These are phyloP conservation scores for Colletotrichum orbiculare DNA, from an alignment of 2,329 filamentous ascomycete genomes.

Conservation along the genomic window DNA sequence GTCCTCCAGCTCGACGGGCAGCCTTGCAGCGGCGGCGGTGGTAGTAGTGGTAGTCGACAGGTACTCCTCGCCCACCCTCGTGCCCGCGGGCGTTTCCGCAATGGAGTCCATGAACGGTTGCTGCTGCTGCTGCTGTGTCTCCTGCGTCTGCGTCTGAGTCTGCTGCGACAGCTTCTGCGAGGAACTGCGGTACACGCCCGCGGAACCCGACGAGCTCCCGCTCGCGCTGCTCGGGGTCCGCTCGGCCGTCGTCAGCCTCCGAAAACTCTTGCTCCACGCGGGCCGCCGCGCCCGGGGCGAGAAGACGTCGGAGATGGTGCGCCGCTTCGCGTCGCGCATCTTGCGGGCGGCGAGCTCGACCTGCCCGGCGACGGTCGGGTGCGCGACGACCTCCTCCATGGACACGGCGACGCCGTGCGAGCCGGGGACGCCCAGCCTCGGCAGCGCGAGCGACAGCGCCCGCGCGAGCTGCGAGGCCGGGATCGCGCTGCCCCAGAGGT, in stretches of 20 bases:
- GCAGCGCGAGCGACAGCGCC: conserved; percentile 56
- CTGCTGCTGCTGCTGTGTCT: neutral
- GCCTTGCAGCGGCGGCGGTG: neutral
- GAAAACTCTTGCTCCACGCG: conserved; percentile 22
- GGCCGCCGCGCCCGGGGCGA: conserved; percentile 37
- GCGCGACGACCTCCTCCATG: conserved; percentile 60
- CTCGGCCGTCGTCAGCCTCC: conserved; percentile 20
- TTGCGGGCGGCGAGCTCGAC: conserved; percentile 54
- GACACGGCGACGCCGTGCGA: conserved; percentile 53
- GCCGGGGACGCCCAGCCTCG: conserved; percentile 49
- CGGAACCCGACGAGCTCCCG: conserved; percentile 20
- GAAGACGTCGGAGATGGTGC: conserved; percentile 32
- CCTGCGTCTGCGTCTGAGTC: neutral
- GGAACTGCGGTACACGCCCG: conserved; percentile 9
- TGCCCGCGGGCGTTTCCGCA: neutral
- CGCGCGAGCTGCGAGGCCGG: conserved; percentile 59
- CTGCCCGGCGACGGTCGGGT: conserved; percentile 62
- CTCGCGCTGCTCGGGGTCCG: conserved; percentile 16
- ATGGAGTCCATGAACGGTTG: conserved; percentile 20
- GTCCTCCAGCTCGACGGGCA: conserved; percentile 25
- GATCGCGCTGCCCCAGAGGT: conserved; percentile 61
- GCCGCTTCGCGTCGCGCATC: conserved; percentile 37
- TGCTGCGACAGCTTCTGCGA: neutral
- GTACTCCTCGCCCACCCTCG: neutral
- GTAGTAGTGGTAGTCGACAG: neutral